A percentile compares a stretch with the other conserved stretches of the same genome.
Conservation (phyloP, 305 asterid species). For the Fraxinus latifolia region DNA sequence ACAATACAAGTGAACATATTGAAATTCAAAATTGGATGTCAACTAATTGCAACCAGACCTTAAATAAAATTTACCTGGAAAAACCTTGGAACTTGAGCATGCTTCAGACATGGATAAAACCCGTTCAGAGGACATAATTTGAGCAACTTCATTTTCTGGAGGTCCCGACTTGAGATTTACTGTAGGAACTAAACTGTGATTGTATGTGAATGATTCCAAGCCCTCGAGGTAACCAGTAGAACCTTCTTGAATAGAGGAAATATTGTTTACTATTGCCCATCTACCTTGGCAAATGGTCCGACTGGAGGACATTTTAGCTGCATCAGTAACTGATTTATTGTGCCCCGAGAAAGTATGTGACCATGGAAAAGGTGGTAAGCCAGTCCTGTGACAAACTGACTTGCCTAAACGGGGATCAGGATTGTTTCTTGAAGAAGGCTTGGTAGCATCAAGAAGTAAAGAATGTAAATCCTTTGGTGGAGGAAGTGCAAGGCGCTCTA, state of each 20-base stretch:
- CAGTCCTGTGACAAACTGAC: constrained; percentile 50
- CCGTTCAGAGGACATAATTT: constrained; percentile 21
- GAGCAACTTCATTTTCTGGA: constrained; percentile 32
- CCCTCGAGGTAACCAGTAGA: constrained; percentile 45
- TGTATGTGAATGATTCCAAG: constrained; percentile 61
- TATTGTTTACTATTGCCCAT: constrained; percentile 69
- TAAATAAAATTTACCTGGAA: constrained; percentile 53
- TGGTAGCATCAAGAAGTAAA: constrained; percentile 69
- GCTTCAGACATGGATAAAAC: constrained; percentile 36
- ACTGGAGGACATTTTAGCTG: constrained; percentile 54
- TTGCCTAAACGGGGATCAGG: constrained; percentile 65
- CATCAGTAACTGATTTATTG: constrained; percentile 60
- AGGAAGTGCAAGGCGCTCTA: constrained; percentile 76
- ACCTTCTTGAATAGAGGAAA: constrained; percentile 38
- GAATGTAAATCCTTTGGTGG: constrained; percentile 74
- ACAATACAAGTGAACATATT: background rate
- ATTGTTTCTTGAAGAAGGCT: constrained; percentile 48
- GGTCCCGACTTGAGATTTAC: constrained; percentile 26
- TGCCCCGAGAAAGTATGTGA: constrained; percentile 71
- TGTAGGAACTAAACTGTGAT: constrained; percentile 72
- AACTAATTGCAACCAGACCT: constrained; percentile 7
- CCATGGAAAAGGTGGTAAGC: constrained; percentile 94
- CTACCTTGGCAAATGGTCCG: constrained; percentile 73
- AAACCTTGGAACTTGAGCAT: constrained; percentile 45
- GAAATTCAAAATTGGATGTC: background rate